Conservation (phyloP, 2,329 filamentous ascomycete genomes). For the Sarocladiaceae sp. region DNA sequence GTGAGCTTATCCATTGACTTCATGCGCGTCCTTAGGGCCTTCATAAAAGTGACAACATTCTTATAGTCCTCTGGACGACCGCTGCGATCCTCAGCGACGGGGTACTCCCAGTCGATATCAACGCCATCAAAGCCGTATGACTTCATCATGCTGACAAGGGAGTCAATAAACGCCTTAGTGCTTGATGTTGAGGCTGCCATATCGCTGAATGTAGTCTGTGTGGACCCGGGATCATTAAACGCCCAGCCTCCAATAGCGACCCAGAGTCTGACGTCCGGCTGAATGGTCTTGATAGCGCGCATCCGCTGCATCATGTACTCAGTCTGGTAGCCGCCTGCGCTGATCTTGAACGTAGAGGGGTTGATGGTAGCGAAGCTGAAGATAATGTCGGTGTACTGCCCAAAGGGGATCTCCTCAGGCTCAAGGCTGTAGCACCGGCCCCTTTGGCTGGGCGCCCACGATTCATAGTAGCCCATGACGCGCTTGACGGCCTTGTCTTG, state of each 20-base stretch:
- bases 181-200: constrained; percentile 19
- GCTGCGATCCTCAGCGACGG: constrained; percentile 22
- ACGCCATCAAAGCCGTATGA: constrained; percentile 25
- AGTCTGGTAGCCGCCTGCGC: neutral
- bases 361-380: constrained; percentile 31
- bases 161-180: constrained; percentile 30
- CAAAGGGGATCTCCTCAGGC: constrained; percentile 21
- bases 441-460: constrained; percentile 17
- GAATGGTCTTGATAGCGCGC: constrained; percentile 7
- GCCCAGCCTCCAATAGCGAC: constrained; percentile 18
- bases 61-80: constrained; percentile 19
- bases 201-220: constrained; percentile 17
- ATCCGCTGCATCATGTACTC: neutral
- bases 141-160: constrained; percentile 21
- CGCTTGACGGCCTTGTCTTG: constrained; percentile 8
- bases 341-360: constrained; percentile 20
- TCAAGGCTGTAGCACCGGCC: constrained; percentile 18
- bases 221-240: constrained; percentile 30
- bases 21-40: constrained; percentile 14
- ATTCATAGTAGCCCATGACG: constrained; percentile 28
- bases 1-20: constrained; percentile 9
- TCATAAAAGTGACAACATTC: constrained; percentile 21
- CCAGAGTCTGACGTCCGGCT: constrained; percentile 11
- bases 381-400: constrained; percentile 27
- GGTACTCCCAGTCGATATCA: constrained; percentile 27